These are phyloP conservation scores for Neofusicoccum parvum DNA, from an alignment of 2,329 filamentous ascomycete genomes.

Conservation along the genomic window DNA sequence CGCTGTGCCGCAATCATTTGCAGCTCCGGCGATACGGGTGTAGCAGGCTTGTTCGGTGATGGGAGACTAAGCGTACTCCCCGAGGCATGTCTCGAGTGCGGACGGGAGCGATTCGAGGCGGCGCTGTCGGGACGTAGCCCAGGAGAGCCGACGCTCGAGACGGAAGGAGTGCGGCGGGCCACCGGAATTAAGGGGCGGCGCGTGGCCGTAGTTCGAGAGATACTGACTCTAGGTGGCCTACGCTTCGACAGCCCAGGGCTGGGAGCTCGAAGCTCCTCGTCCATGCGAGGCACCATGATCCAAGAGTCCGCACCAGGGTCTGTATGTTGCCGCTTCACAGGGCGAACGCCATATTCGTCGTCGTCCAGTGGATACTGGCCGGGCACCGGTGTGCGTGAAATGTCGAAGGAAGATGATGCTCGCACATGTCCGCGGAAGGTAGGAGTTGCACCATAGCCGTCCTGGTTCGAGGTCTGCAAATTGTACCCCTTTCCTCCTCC, in stretches of 20 bases:
- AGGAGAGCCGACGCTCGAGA: conserved; percentile 22
- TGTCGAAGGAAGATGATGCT: conserved; percentile 6
- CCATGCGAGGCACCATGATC: conserved; percentile 15
- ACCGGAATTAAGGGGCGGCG: conserved; percentile 12
- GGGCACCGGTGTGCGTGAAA: conserved; percentile 45
- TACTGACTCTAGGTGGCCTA: conserved; percentile 4
- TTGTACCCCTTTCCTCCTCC: conserved; percentile 76
- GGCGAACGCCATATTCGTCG: conserved; percentile 40
- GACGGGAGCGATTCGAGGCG: background rate
- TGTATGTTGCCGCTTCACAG: conserved; percentile 48
- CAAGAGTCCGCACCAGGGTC: conserved; percentile 6
- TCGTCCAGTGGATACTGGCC: conserved; percentile 57
- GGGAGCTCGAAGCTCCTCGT: conserved; percentile 9
- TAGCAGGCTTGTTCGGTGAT: conserved; percentile 27
- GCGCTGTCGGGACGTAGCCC: conserved; percentile 20
- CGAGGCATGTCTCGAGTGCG: conserved; percentile 13
- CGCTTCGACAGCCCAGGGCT: conserved; percentile 11
- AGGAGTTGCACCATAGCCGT: conserved; percentile 29
- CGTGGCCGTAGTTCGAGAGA: background rate
- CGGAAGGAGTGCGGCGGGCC: background rate
- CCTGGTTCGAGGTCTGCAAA: conserved; percentile 39
- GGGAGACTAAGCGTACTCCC: conserved; percentile 15
- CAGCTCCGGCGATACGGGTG: conserved; percentile 62
- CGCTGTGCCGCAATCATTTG: conserved; percentile 72
- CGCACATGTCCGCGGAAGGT: conserved; percentile 33